Percentiles rank a stretch among this genome's conserved stretches.
Evolutionary conservation across 352 stramenopile species (phyloP).

Genomic region (Pythium graminicola): DNA sequence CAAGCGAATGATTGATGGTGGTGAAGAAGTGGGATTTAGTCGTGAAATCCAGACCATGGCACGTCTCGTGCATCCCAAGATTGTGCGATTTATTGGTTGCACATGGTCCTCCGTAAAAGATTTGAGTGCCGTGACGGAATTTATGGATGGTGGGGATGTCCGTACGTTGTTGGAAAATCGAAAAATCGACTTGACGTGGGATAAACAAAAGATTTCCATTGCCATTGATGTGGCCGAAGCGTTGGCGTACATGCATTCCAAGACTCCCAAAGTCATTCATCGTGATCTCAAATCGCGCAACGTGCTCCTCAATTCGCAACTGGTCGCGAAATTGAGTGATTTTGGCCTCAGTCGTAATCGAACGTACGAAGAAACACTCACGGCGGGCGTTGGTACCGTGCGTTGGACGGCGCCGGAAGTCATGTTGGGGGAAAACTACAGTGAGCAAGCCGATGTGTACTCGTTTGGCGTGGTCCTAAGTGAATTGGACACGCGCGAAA

Average conservation of each 20-base stretch:
- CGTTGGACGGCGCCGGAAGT: constrained; percentile 84
- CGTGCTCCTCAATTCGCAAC: constrained; percentile 50
- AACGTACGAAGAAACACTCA: constrained; percentile 82
- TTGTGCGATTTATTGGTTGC: constrained; percentile 81
- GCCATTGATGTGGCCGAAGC: constrained; percentile 76
- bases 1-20: constrained; percentile 83
- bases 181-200: constrained; percentile 78
- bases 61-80: constrained; percentile 68
- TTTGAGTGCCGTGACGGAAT: constrained; percentile 73
- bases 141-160: constrained; percentile 83
- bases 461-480: constrained; percentile 85
- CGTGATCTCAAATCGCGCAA: constrained; percentile 39
- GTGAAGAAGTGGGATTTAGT: constrained; percentile 72
- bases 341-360: constrained; percentile 79
- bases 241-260: constrained; percentile 80
- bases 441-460: constrained; percentile 82
- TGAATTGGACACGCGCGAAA: constrained; percentile 81
- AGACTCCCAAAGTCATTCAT: constrained; percentile 75
- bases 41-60: constrained; percentile 83
- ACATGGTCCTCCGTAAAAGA: constrained; percentile 79
- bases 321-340: constrained; percentile 81
- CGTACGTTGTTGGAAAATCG: constrained; percentile 73
- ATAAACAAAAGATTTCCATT: constrained; percentile 79
- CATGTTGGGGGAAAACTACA: constrained; percentile 86
- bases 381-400: constrained; percentile 73